phyloP scores from a whole-genome alignment of 768 basidiomycete genomes.

The Panaeolus papilionaceus region DNA sequence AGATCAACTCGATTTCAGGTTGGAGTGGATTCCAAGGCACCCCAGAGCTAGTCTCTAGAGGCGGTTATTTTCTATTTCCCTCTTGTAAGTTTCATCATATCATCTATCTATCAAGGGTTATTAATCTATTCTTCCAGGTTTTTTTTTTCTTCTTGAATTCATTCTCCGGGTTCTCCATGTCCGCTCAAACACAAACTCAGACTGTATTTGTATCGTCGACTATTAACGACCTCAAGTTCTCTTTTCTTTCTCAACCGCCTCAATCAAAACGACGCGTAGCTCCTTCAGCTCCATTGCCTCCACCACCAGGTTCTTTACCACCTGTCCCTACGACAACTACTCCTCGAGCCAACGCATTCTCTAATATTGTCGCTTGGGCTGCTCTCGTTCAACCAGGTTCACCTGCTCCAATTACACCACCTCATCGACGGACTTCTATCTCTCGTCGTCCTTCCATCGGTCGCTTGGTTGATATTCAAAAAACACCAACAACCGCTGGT shows the following conservation, averaged over 20 bases:
- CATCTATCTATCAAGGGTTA: too few relatives aligned
- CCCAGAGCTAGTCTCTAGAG: conserved; percentile 2
- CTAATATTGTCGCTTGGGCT: conserved; percentile 66
- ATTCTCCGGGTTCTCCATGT: not conserved
- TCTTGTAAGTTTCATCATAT: too few relatives aligned
- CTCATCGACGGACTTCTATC: conserved; percentile 38
- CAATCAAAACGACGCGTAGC: conserved; percentile 15
- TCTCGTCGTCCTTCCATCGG: conserved; percentile 32
- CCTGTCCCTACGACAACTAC: conserved; percentile 26
- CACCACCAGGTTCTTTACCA: conserved; percentile 14
- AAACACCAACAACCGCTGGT: conserved; percentile 49
- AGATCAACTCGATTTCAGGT: not conserved
- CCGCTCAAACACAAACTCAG: not conserved
- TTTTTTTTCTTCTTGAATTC: not conserved
- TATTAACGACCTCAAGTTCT: conserved; percentile 11
- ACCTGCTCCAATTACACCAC: conserved; percentile 50
- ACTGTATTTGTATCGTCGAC: conserved; percentile 5
- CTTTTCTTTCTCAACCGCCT: conserved; percentile 21
- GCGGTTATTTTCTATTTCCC: not conserved
- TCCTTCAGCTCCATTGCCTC: conserved; percentile 3
- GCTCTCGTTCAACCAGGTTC: conserved; percentile 73
- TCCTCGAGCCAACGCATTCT: conserved; percentile 44
- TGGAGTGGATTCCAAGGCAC: not conserved
- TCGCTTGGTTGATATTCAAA: conserved; percentile 41
- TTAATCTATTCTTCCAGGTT: too few relatives aligned